Base-by-base conservation (phyloP, 2,329 filamentous ascomycete genomes). In the Exophiala xenobiotica region DNA sequence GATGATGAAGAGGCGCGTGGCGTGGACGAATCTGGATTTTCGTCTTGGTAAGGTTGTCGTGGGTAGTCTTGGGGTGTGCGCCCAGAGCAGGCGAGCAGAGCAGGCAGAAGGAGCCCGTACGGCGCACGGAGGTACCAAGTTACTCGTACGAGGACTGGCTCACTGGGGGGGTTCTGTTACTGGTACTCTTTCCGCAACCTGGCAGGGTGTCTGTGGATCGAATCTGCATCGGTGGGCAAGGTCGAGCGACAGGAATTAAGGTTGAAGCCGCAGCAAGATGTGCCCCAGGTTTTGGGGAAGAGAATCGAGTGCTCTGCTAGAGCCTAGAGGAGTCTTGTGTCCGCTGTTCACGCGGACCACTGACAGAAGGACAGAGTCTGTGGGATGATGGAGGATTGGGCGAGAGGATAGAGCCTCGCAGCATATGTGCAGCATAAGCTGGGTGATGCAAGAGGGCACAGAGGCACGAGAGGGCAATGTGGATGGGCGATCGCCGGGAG, bases 401-500 rank as follows among this genome's bases (percentile, higher is more conserved):
- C 26, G 39, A 38, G 29, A 19, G 39, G 23, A 35, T 19, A 29
- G 47, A 49, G 47, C 47, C 47, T 49, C 47, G 47, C 47, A 49
- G 47, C 24, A 49, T 19, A 43, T 47, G 45, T 47, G 45, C 45
- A 49, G 46, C 46, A 33, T 33, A 33, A 33, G 29, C 29, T 33
- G 29, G 12, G 29, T 12, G 29, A 33, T 33, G 29, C n/a, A n/a
- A n/a, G n/a, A n/a, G n/a, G n/a, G n/a, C n/a, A n/a, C n/a, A n/a
- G n/a, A n/a, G 16, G 29, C 29, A 33, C 29, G 9, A 14, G 16
- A 12, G 29, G 29, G 29, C 29, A 33, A 33, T 11, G 29, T 3
- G 16, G 16, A 33, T 6, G 16, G 29, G 29, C 29, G 29, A 33
- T 33, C 29, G 29, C 9, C 29, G 29, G 4, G 16, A 5, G 29